phyloP scores from a whole-genome alignment of 345 rosid genomes.

The Linum usitatissimum region DNA sequence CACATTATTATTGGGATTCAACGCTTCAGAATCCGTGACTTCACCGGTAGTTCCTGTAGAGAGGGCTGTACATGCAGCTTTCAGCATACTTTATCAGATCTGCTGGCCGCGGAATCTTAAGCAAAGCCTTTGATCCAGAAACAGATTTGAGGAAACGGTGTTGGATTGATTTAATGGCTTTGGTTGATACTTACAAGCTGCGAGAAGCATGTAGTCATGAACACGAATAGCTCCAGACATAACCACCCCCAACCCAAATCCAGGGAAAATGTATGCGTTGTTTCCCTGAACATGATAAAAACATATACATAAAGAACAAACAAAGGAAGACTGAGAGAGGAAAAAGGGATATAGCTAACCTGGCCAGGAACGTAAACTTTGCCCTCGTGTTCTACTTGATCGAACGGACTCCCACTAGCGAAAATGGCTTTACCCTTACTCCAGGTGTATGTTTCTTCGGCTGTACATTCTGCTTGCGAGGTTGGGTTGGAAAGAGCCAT shows the following conservation, averaged over 20 bases:
- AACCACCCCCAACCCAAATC: constrained; percentile 83
- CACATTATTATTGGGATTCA: no score
- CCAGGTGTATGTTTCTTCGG: constrained; percentile 9
- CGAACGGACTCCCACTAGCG: constrained; percentile 92
- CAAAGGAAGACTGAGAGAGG: no score
- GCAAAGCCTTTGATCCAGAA: no score
- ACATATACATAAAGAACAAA: background rate
- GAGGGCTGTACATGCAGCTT: constrained; percentile 89
- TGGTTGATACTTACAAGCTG: constrained; percentile 48
- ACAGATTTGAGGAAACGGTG: no score
- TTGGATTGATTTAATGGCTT: background rate
- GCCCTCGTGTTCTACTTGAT: constrained; percentile 60
- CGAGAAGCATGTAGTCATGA: constrained; percentile 91
- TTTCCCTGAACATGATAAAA: constrained; percentile 44
- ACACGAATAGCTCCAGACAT: constrained; percentile 97
- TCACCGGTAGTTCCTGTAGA: constrained; percentile 34
- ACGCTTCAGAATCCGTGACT: background rate
- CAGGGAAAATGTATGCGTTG: constrained; percentile 96
- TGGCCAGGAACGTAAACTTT: constrained; percentile 66
- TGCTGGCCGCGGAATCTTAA: constrained; percentile 51
- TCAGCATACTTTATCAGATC: constrained; percentile 70
- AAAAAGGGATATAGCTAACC: no score
- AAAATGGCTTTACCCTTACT: constrained; percentile 69
- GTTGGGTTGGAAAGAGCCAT: constrained; percentile 10
- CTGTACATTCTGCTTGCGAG: constrained; percentile 7